Evolutionary conservation across 495 filamentous ascomycete genomes (phyloP).

Genomic region (Neurospora intermedia): DNA sequence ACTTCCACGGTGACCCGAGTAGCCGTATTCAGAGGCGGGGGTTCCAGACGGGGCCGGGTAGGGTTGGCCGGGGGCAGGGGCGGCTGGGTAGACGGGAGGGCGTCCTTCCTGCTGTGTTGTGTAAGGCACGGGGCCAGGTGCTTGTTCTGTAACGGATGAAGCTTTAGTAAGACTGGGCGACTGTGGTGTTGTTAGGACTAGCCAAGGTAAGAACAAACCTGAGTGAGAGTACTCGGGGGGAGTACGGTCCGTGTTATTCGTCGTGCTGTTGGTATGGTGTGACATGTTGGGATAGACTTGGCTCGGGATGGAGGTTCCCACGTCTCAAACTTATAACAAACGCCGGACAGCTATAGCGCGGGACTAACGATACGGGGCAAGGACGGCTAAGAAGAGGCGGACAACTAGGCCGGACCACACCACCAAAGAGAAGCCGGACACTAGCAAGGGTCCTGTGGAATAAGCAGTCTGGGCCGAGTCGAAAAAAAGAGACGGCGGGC

Average conservation of each 20-base stretch:
- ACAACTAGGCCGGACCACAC: background rate
- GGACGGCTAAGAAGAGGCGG: background rate
- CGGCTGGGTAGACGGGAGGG: constrained; percentile 49
- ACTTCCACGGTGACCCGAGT: background rate
- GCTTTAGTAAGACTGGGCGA: constrained; percentile 56
- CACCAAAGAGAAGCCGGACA: background rate
- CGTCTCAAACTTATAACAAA: background rate
- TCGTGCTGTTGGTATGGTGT: constrained; percentile 1
- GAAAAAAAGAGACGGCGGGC: background rate
- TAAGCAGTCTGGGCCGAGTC: background rate
- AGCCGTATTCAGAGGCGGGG: constrained; percentile 60
- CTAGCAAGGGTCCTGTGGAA: background rate
- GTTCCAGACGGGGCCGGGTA: constrained; percentile 25
- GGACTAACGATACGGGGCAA: background rate
- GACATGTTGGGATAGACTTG: background rate
- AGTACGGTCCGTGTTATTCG: constrained; percentile 59
- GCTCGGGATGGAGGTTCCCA: background rate
- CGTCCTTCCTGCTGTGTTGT: constrained; percentile 67
- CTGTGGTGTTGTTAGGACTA: constrained; percentile 29
- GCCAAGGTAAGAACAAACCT: constrained; percentile 89
- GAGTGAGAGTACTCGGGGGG: constrained; percentile 91
- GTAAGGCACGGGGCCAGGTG: constrained; percentile 63
- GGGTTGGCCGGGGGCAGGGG: constrained; percentile 59
- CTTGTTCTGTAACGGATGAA: constrained; percentile 65
- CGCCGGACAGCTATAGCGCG: background rate